A percentile compares a stretch with the other conserved stretches of the same genome.
Conservation (phyloP, 371 early-diverging fungal genomes). For the Zychaea mexicana region DNA sequence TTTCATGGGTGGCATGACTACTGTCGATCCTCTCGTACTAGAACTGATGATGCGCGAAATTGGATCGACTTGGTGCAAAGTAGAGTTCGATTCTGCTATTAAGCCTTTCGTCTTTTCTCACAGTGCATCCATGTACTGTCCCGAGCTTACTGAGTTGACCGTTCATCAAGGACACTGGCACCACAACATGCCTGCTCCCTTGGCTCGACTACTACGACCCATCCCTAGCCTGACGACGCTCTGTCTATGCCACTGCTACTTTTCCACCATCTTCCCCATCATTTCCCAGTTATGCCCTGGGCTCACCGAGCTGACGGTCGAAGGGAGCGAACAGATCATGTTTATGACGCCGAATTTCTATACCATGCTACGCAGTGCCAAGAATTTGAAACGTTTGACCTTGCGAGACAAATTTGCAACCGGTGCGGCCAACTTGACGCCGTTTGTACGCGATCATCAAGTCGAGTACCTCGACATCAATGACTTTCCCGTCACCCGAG, state of each 20-base stretch:
- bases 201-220: background rate
- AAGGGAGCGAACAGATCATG: background rate
- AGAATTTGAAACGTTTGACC: background rate
- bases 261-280: background rate
- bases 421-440: background rate
- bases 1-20: background rate
- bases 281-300: background rate
- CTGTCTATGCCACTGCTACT: background rate
- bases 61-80: constrained; percentile 3
- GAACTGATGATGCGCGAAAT: constrained; percentile 2
- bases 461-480: background rate
- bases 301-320: background rate
- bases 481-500: background rate
- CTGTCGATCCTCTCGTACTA: background rate
- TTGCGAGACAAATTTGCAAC: background rate
- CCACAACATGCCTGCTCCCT: background rate
- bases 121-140: constrained; percentile 1
- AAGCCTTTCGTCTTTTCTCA: background rate
- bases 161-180: background rate
- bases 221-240: background rate
- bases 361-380: background rate
- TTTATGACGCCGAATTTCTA: background rate
- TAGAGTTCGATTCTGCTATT: background rate
- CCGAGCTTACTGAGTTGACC: background rate
- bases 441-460: no score